Evolutionary conservation across 192 early-diverging fungal genomes (phyloP), one percentile per base, ranked within the genome.

Genomic region (Coemansia sp.): DNA sequence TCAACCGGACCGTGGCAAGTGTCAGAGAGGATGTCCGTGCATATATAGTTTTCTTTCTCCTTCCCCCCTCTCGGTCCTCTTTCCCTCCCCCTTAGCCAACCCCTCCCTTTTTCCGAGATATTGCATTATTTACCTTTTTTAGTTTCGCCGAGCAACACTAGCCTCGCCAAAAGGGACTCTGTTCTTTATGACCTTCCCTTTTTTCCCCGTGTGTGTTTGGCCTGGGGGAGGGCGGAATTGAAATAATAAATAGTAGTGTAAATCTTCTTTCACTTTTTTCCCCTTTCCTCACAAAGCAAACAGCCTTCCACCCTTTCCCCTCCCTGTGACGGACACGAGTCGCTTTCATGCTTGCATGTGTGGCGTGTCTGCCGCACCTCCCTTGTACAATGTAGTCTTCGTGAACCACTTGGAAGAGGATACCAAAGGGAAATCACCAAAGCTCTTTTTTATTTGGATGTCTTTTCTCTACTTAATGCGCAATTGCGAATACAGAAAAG

Each of bases 51-150:
- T 58, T 28, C 11, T 55, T 17, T 49, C 46, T 49, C 46, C 46
- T 55, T 55, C 13, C 3, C 13, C 53, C 32, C 14, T 33, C 55
- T 58, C 32, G 55, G 55, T 58, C 55, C 55, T 37, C 6, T 7
- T 35, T 26, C 26, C 26, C 26, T 26, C 53, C 19, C 47, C 19
- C 47, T 21, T 52, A 52, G 23, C 50, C 50, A 33, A 32, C 55
- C 55, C 55, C 35, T 30, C 52, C 23, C 23, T 30, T 13, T n/a
- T 17, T 17, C 47, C 40, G 46, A 30, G 42, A 9, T 32, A 33
- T 66, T 32, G 53, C 63, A 64, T 64, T 70, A 70, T 70, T 52
- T 70, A 53, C 55, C 62, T 63, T 70, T 69, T 28, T 61, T 6
- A 46, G 46, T 55, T 68, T 19, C 37, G 63, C 63, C 40, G 63